These are phyloP conservation scores for Russula brevipes DNA, from an alignment of 768 basidiomycete species.

Conservation along the genomic window DNA sequence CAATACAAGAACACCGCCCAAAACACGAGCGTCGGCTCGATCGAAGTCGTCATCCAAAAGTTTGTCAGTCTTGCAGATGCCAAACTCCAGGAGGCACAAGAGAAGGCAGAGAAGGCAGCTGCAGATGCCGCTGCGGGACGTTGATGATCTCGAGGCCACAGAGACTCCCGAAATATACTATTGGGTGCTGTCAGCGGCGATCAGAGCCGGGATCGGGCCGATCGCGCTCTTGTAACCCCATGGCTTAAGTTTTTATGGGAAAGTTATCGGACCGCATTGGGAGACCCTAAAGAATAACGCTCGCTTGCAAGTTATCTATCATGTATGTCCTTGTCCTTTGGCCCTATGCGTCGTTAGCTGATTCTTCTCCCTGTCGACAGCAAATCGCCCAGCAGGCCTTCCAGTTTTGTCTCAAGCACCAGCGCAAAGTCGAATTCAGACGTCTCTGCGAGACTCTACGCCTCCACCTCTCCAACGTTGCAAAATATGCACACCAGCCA, in stretches of 20 bases:
- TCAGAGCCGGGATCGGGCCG: constrained; percentile 90
- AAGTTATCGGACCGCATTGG: constrained; percentile 89
- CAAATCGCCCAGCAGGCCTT: constrained; percentile 97
- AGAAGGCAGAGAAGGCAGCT: constrained; percentile 72
- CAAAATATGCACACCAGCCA: constrained; percentile 90
- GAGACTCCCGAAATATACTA: constrained; percentile 90
- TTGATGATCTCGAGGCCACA: constrained; percentile 93
- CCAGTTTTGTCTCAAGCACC: constrained; percentile 90
- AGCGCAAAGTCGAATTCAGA: constrained; percentile 95
- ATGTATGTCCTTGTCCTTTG: constrained; percentile 46
- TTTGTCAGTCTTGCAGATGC: constrained; percentile 79
- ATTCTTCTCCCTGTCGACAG: constrained; percentile 37
- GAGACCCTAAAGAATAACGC: constrained; percentile 97
- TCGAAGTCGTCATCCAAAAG: constrained; percentile 84
- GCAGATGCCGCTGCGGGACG: constrained; percentile 58
- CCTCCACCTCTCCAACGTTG: constrained; percentile 88
- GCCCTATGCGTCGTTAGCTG: background rate
- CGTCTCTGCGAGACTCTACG: constrained; percentile 94
- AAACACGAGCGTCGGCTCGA: constrained; percentile 82
- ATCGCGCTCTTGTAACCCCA: constrained; percentile 90
- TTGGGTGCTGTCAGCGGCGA: constrained; percentile 86
- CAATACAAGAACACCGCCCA: constrained; percentile 98
- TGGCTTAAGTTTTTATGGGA: constrained; percentile 99
- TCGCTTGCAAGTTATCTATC: constrained; percentile 87
- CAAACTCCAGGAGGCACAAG: constrained; percentile 82